Evolutionary conservation across 2,329 filamentous ascomycete genomes (phyloP), one percentile per base, ranked within the genome.

Genomic region (Cordyceps pruinosa): DNA sequence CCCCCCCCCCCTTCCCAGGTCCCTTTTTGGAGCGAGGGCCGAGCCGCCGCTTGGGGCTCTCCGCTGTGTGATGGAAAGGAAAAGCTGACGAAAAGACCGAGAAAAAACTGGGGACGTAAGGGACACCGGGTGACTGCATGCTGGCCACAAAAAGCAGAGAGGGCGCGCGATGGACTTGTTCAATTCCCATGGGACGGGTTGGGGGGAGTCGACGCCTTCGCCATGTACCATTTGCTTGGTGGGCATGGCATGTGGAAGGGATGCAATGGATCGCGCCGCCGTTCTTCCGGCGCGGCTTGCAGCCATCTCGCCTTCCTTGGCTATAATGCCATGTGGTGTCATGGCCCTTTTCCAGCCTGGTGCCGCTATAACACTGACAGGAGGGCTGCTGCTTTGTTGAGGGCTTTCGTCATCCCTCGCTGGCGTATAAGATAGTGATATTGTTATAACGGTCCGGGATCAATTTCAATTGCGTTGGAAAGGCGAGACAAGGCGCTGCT

Each of bases 21-120:
- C 25, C 52, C 21, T 12, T 54, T 46, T 46, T 21, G 32, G 51
- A 46, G 51, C 51, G 51, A 54, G 51, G 41, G 51, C 51, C 51
- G 51, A 46, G 41, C 42, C 51, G 51, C 51, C 21, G 47, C 15
- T n/a, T 42, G 5, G 17, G 2, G 17, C 25, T 23, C 26, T 44
- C 49, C 35, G 32, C 35, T 32, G 10, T 35, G 26, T 13, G 35
- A 25, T 12, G 19, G n/a, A 34, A 12, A 7, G 2, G 45, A 32
- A 34, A 8, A 28, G 15, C 10, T n/a, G 42, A 17, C 17, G 13
- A 35, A 35, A 23, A 13, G 25, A 21, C 34, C 15, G 21, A 9
- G 15, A 10, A 15, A 41, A 41, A 41, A 41, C n/a, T 21, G 37
- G 37, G 21, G 37, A 41, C 37, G 37, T 9, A 21, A 6, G 21